Evolutionary conservation across 257 asterid genomes (phyloP).

Genomic region (Anisodus acutangulus): DNA sequence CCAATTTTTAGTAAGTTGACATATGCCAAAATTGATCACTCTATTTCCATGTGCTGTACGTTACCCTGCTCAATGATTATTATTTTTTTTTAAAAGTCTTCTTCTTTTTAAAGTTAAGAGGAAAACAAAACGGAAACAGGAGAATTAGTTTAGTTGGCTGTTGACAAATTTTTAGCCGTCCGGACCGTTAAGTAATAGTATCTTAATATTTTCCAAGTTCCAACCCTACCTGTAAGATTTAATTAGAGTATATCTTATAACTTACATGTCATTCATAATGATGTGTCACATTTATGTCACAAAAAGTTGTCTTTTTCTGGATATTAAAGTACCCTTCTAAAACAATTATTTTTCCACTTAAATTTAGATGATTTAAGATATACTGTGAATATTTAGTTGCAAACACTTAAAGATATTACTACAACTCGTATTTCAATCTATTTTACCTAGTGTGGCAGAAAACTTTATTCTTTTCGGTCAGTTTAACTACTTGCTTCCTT

Average conservation of each 20-base stretch:
- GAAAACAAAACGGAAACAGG: neutral
- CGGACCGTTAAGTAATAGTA: conserved; percentile 17
- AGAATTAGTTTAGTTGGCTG: neutral
- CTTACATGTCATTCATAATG: neutral
- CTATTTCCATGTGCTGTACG: neutral
- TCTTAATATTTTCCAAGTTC: neutral
- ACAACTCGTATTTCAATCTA: neutral
- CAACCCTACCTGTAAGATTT: neutral
- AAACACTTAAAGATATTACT: too few relatives aligned
- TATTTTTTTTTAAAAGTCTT: neutral
- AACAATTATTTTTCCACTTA: neutral
- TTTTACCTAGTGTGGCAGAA: neutral
- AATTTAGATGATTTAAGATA: too few relatives aligned
- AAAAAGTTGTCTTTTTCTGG: neutral
- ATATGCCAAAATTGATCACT: neutral
- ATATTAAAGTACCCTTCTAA: too few relatives aligned
- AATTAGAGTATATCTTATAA: neutral
- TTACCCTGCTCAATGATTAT: neutral
- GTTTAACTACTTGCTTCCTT: neutral
- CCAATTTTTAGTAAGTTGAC: neutral
- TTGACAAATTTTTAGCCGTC: neutral
- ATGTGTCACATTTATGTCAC: conserved; percentile 12
- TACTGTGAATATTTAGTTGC: too few relatives aligned
- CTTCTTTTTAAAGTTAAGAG: neutral
- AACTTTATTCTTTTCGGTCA: neutral